Evolutionary conservation across 495 filamentous ascomycete genomes (phyloP).

Genomic region (Glarea lozoyensis): DNA sequence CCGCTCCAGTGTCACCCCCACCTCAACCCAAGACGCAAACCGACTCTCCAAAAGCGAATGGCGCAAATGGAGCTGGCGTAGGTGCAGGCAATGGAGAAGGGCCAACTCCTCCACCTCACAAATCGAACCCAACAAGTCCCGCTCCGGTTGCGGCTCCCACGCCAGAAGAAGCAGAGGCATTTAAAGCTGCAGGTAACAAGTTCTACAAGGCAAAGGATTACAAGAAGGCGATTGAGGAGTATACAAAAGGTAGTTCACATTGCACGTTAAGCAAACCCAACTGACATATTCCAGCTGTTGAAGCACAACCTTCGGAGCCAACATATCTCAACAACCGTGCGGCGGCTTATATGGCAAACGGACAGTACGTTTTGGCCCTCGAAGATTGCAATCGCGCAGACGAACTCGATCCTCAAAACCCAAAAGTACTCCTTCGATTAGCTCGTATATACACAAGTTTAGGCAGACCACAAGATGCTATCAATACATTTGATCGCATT

Average conservation of each 20-base stretch:
- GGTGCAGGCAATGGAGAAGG: constrained; percentile 32
- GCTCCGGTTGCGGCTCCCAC: constrained; percentile 35
- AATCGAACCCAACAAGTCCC: constrained; percentile 50
- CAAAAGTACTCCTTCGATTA: constrained; percentile 80
- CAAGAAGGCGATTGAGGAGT: constrained; percentile 75
- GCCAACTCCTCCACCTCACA: constrained; percentile 76
- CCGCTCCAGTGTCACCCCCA: constrained; percentile 31
- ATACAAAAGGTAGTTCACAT: constrained; percentile 69
- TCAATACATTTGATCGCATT: constrained; percentile 68
- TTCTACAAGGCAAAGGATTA: constrained; percentile 92
- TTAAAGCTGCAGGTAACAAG: constrained; percentile 89
- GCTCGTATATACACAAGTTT: constrained; percentile 82
- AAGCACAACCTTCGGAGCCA: constrained; percentile 64
- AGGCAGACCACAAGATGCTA: constrained; percentile 75
- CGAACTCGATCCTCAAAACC: constrained; percentile 70
- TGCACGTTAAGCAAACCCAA: constrained; percentile 6
- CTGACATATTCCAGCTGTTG: constrained; percentile 55
- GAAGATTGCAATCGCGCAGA: constrained; percentile 76
- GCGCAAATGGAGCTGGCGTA: constrained; percentile 36
- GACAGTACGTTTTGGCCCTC: constrained; percentile 66
- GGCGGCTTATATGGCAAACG: constrained; percentile 81
- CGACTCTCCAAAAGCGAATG: constrained; percentile 36
- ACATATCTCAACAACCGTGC: constrained; percentile 95
- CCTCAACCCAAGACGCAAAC: constrained; percentile 24
- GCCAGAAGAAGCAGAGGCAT: constrained; percentile 71